phyloP scores from a whole-genome alignment of 768 basidiomycete species.

The Rhodotorula paludigena region DNA sequence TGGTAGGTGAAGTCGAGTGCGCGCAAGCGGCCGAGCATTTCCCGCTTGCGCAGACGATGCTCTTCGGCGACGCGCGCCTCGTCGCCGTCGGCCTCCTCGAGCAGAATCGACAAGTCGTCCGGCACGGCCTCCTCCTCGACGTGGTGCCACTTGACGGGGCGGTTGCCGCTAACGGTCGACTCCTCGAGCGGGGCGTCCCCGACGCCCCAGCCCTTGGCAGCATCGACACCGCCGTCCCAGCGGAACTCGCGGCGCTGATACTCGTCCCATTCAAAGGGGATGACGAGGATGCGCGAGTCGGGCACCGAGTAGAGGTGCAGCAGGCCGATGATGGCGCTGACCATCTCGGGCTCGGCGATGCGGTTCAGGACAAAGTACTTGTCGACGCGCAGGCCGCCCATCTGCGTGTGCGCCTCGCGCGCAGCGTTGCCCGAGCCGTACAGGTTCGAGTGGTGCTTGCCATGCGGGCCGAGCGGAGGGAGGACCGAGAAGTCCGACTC shows the following conservation, averaged over 20 bases:
- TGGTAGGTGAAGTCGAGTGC: conserved; percentile 43
- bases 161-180: not conserved
- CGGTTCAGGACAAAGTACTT: conserved; percentile 45
- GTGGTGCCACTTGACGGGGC: conserved; percentile 3
- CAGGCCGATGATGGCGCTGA: conserved; percentile 39
- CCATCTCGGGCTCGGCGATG: conserved; percentile 36
- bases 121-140: conserved; percentile 8
- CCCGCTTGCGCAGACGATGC: conserved; percentile 17
- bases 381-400: conserved; percentile 38
- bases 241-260: conserved; percentile 38
- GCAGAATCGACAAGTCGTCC: conserved; percentile 14
- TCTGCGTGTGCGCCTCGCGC: conserved; percentile 20
- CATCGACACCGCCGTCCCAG: conserved; percentile 43
- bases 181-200: conserved; percentile 16
- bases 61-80: conserved; percentile 15
- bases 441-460: conserved; percentile 33
- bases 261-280: conserved; percentile 43
- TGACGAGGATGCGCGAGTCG: conserved; percentile 39
- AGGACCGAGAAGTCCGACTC: conserved; percentile 42
- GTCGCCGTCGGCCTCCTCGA: conserved; percentile 37
- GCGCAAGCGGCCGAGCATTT: conserved; percentile 36
- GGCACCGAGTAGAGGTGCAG: conserved; percentile 38
- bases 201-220: conserved; percentile 36
- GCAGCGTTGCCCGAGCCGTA: conserved; percentile 33
- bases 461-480: conserved; percentile 34